phyloP scores from a whole-genome alignment of 1,139 yeast genomes.

The Kodamaea ohmeri region DNA sequence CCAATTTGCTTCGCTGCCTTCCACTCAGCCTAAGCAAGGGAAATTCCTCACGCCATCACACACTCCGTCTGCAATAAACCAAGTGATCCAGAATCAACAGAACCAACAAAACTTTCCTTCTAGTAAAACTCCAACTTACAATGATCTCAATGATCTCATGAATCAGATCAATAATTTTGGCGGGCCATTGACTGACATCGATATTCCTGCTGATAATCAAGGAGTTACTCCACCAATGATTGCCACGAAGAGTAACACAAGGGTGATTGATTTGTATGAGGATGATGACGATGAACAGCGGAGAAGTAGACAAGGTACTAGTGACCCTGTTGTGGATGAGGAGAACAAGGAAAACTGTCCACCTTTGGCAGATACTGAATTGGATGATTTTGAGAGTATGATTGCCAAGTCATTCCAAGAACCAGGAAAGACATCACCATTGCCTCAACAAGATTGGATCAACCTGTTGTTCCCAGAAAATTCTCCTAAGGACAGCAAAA shows the following conservation, averaged over 20 bases:
- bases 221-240: slow-evolving; percentile 47
- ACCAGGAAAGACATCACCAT: slow-evolving; percentile 32
- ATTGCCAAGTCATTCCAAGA: slow-evolving; percentile 36
- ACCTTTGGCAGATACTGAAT: slow-evolving; percentile 26
- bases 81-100: slow-evolving; percentile 32
- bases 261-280: slow-evolving; percentile 41
- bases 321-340: slow-evolving; percentile 30
- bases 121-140: slow-evolving; percentile 32
- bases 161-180: slow-evolving; percentile 49
- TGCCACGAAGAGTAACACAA: slow-evolving; percentile 47
- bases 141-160: slow-evolving; percentile 46
- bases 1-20: slow-evolving; percentile 26
- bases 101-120: slow-evolving; percentile 13
- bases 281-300: slow-evolving; percentile 24
- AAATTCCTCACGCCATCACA: slow-evolving; percentile 44
- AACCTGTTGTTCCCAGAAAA: slow-evolving; percentile 40
- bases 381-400: slow-evolving; percentile 39
- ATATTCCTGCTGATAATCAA: slow-evolving; percentile 38
- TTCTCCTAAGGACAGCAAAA: slow-evolving; percentile 44
- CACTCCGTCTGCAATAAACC: slow-evolving; percentile 46
- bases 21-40: slow-evolving; percentile 20
- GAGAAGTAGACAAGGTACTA: slow-evolving; percentile 30
- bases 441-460: slow-evolving; percentile 34
- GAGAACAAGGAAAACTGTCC: slow-evolving; percentile 47
- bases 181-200: slow-evolving; percentile 56